Base-by-base conservation (phyloP, 345 rosid genomes). In the Turritis glabra region DNA sequence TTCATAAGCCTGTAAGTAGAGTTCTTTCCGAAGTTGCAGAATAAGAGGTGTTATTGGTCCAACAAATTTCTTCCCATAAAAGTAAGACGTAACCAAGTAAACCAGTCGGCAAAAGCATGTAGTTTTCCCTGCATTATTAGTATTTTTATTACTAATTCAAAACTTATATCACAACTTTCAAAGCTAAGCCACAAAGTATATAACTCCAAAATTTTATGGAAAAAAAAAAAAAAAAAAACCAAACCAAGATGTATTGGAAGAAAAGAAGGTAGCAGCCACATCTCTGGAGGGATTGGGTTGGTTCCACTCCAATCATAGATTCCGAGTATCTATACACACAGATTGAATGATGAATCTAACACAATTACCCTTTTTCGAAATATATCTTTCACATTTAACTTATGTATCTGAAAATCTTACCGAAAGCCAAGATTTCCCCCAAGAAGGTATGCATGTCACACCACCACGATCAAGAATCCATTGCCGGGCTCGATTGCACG, bases 361-460 rank as follows among this genome's bases (percentile, higher is more conserved):
- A 32, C 0, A 6, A 32, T 32, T 32, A 27, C 30, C n/a, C n/a
- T n/a, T n/a, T n/a, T n/a, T n/a, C n/a, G n/a, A n/a, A n/a, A n/a
- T n/a, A n/a, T n/a, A n/a, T n/a, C n/a, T n/a, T n/a, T n/a, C n/a
- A n/a, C n/a, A n/a, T 27, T 27, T 27, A 27, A 27, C n/a, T n/a
- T n/a, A 27, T 8, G 9, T 32, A 3, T 72, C 29, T 50, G 19
- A 41, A 40, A 7, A 51, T 67, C 69, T 41, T 71, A 92, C 93
- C 81, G 92, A 85, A 77, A 92, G 87, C 96, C 92, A 89, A 83
- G 84, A 75, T 80, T 89, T 89, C 9, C 97, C 96, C 96, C 92
- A 88, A 4, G 93, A 88, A 32, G 96, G 85, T 22, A 88, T 82
- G 47, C 74, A 77, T 33, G 92, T 83, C 30, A 92, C 92, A 74